These are phyloP conservation scores for Rhododendron vialii DNA, from an alignment of 148 eudicot species.

Conservation along the genomic window DNA sequence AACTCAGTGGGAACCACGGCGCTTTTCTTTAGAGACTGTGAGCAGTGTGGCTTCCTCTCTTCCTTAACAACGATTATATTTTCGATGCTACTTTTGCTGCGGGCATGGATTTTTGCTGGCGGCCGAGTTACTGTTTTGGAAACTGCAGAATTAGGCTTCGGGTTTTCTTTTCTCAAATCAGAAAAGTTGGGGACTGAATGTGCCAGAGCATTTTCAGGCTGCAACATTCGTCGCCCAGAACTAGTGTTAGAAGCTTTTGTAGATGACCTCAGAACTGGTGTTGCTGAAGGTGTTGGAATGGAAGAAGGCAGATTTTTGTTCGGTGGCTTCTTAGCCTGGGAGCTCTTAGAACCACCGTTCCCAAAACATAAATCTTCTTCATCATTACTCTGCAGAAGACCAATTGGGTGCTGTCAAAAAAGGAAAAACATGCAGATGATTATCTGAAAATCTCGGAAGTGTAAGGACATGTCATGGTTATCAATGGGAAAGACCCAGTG, in stretches of 20 bases:
- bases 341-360: conserved; percentile 40
- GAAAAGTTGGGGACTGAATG: conserved; percentile 87
- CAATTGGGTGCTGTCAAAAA: conserved; percentile 46
- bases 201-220: conserved; percentile 74
- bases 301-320: conserved; percentile 45
- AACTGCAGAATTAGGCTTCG: conserved; percentile 60
- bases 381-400: conserved; percentile 48
- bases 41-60: conserved; percentile 47
- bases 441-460: background rate
- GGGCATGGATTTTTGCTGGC: conserved; percentile 56
- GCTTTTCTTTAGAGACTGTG: conserved; percentile 51
- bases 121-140: conserved; percentile 52
- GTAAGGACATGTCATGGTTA: background rate
- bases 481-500: background rate
- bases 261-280: conserved; percentile 46
- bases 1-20: conserved; percentile 46
- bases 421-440: conserved; percentile 7
- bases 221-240: conserved; percentile 59
- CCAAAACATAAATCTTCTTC: conserved; percentile 50
- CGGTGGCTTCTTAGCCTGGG: conserved; percentile 48
- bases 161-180: conserved; percentile 76
- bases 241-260: conserved; percentile 43
- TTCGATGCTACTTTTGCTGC: conserved; percentile 62
- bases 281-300: conserved; percentile 48
- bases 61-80: conserved; percentile 49